These are phyloP conservation scores for Penicillium brasilianum DNA, from an alignment of 2,329 filamentous ascomycete genomes.

Conservation along the genomic window DNA sequence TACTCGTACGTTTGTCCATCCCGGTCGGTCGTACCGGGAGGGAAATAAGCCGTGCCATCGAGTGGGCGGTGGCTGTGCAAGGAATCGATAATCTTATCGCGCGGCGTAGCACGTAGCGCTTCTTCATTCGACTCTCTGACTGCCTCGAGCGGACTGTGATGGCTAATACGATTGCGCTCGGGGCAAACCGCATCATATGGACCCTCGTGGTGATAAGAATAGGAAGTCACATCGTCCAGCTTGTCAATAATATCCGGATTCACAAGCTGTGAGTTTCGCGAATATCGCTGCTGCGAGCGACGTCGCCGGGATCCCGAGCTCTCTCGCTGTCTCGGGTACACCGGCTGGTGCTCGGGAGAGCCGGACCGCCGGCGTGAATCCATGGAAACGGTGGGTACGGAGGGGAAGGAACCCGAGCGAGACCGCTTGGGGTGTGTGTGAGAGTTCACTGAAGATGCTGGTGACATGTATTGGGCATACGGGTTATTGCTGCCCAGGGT, in stretches of 20 bases:
- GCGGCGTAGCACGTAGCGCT: slow-evolving; percentile 79
- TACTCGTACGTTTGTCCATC: slow-evolving; percentile 76
- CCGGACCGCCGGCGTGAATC: slow-evolving; percentile 28
- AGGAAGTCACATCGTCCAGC: slow-evolving; percentile 70
- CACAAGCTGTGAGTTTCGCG: slow-evolving; percentile 46
- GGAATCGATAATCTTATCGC: slow-evolving; percentile 76
- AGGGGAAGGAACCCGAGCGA: slow-evolving; percentile 30
- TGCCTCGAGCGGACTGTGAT: slow-evolving; percentile 74
- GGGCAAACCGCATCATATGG: slow-evolving; percentile 84
- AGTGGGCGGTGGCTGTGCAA: slow-evolving; percentile 75
- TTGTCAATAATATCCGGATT: slow-evolving; percentile 79
- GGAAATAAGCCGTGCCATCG: slow-evolving; percentile 78
- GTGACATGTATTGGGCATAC: slow-evolving; percentile 36
- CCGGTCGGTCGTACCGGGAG: slow-evolving; percentile 71
- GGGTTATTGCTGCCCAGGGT: slow-evolving; percentile 32
- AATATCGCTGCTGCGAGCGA: slow-evolving; percentile 24
- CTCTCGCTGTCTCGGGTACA: slow-evolving; percentile 30
- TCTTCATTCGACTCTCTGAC: slow-evolving; percentile 74
- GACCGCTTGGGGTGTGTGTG: slow-evolving; percentile 21
- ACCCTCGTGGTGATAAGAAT: slow-evolving; percentile 83
- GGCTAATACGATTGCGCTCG: slow-evolving; percentile 70
- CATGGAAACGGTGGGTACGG: slow-evolving; percentile 24
- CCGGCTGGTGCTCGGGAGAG: slow-evolving; percentile 33
- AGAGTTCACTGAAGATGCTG: slow-evolving; percentile 25
- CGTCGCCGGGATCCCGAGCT: slow-evolving; percentile 25